Evolutionary conservation across 768 basidiomycete genomes (phyloP).

Genomic region (Russula emetica): DNA sequence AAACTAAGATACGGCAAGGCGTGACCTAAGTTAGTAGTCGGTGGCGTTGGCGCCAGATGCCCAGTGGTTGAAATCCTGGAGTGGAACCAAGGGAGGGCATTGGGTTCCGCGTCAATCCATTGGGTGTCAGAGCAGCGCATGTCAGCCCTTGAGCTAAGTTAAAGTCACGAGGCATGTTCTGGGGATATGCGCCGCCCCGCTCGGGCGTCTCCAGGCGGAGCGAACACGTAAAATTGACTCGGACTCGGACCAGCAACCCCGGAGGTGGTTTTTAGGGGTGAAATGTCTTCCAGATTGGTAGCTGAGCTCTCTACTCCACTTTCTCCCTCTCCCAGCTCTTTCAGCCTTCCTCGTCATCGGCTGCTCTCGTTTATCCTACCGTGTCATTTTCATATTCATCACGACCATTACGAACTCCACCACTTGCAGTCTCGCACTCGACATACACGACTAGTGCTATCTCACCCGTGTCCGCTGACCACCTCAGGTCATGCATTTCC

Average conservation of each 20-base stretch:
- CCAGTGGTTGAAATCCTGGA: too few relatives aligned
- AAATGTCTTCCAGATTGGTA: neutral
- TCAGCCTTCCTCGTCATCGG: neutral
- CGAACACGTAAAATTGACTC: neutral
- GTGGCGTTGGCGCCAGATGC: too few relatives aligned
- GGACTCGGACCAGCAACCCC: neutral
- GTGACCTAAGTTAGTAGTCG: too few relatives aligned
- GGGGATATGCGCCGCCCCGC: too few relatives aligned
- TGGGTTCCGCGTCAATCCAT: too few relatives aligned
- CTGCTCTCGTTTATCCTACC: neutral
- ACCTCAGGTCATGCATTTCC: constrained; percentile 41
- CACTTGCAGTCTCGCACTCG: neutral
- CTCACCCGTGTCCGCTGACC: neutral
- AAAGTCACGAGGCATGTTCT: too few relatives aligned
- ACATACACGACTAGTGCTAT: neutral
- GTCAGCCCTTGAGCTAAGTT: too few relatives aligned
- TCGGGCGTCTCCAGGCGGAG: neutral
- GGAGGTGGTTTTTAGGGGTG: neutral
- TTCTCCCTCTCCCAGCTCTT: neutral
- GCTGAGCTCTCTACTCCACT: neutral
- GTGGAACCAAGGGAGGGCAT: too few relatives aligned
- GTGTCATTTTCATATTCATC: neutral
- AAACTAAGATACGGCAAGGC: too few relatives aligned
- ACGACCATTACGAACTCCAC: constrained; percentile 9
- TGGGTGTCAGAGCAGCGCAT: too few relatives aligned